Evolutionary conservation across 768 basidiomycete species (phyloP), one percentile per base, ranked within the genome.

Genomic region (Hydnum rufescens): DNA sequence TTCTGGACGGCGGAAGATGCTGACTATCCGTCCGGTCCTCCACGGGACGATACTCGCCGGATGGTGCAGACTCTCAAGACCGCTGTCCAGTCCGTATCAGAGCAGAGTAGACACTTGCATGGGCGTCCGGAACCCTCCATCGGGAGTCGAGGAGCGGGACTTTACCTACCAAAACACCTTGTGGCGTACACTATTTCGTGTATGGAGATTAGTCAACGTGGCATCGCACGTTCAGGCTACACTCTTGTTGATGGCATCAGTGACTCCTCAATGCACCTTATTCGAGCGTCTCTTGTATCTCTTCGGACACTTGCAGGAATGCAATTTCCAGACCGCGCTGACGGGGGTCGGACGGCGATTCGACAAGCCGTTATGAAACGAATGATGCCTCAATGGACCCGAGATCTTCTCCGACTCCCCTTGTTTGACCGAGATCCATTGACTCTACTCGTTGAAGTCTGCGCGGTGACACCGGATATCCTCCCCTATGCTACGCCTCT

Each of bases 101-200:
- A 81, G 59, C 93, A 96, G 64, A 80, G 82, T 13, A 70, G 80
- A 22, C 84, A 88, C 63, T 66, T 93, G 3, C 74, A 88, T 29
- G 85, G 85, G 51, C 72, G 83, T 25, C 70, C 74, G 19, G 80
- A 82, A 60, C 78, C 80, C 2, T 81, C 86, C 13, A 59, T 65
- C 2, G 74, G 76, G 2, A 83, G 87, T 55, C 73, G 85, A 25
- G 89, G 89, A 1, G 74, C 76, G 0, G 87, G 88, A 3, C 74
- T 92, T 46, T 96, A 95, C 61, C 70, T 99, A 1, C 89, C 95
- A 0, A 85, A 93, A 58, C 89, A 96, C 57, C 67, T 97, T 16
- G 68, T 93, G 32, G 84, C 82, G 2, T 96, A 93, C 64, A 92
- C 92, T 3, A 72, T 97, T 32, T 70, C 81, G 2, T 70, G 77